Evolutionary conservation across 345 rosid species (phyloP), one percentile per base, ranked within the genome.

Genomic region (Eucalyptus decipiens): DNA sequence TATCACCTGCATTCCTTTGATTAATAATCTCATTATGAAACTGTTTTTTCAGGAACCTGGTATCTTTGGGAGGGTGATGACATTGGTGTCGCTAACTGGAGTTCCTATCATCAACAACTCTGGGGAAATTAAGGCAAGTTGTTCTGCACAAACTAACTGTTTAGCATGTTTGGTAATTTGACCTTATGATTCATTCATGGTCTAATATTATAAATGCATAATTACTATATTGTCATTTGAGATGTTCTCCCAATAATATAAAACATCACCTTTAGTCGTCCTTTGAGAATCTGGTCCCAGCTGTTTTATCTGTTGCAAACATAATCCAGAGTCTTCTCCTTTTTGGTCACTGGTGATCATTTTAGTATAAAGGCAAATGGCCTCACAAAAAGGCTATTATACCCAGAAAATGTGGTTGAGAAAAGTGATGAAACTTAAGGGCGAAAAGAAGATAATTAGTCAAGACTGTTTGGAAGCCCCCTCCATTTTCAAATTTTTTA

Each of bases 101-200:
- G 91, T 95, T 90, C 94, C 95, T 60, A 32, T 89, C 90, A 88
- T 93, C 88, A 90, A 88, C 88, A 93, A 92, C 91, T 85, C 86
- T 91, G 93, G 93, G 86, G 93, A 90, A 91, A 88, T 90, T 89
- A 94, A 97, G 99, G 99, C 95, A 90, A 88, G 95, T 21, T 92
- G 85, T 88, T 86, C 90, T 65, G 52, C 89, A 80, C 32, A 69
- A 40, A 83, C 40, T 83, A 69, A 40, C 76, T 87, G 67, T 87
- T 42, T 88, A n/a, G 89, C 43, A 51, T 85, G 56, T 86, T 76
- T 76, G 85, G 47, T 76, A 40, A 42, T 40, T 76, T 37, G 28
- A 76, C 85, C 21, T 76, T 40, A 40, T 40, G 47, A 76, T 76
- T 76, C 3, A 30, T 76, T 37, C 47, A 40, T 19, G 83, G 43